phyloP scores from a whole-genome alignment of 805 yeast species.

The Hanseniaspora nectarophila region DNA sequence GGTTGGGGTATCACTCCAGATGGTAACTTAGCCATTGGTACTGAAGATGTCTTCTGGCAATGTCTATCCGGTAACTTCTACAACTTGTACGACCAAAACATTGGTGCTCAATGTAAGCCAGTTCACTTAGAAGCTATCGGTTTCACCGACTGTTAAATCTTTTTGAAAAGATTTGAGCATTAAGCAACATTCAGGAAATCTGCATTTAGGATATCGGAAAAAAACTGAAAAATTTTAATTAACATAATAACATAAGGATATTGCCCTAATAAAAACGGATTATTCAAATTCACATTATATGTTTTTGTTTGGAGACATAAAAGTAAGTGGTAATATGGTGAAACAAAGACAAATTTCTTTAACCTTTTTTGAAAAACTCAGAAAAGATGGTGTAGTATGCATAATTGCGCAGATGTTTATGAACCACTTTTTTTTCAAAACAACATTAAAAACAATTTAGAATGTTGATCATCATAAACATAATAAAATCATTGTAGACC shows the following conservation, averaged over 20 bases:
- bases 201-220: conserved; percentile 8
- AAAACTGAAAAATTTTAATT: background rate
- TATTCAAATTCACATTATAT: too few species aligned
- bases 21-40: conserved; percentile 50
- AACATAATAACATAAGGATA: background rate
- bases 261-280: conserved; percentile 1
- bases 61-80: conserved; percentile 56
- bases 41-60: conserved; percentile 46
- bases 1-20: conserved; percentile 49
- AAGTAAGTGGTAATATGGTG: background rate
- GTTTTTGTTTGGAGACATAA: too few species aligned
- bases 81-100: conserved; percentile 49
- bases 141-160: conserved; percentile 39
- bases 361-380: too few species aligned
- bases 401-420: background rate
- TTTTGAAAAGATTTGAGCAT: too few species aligned
- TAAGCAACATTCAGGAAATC: too few species aligned
- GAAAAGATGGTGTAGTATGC: background rate
- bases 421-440: background rate
- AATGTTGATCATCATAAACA: too few species aligned
- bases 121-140: conserved; percentile 42
- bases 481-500: too few species aligned
- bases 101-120: conserved; percentile 46
- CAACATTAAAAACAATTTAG: too few species aligned
- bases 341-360: too few species aligned